Percentiles rank a stretch among this genome's conserved stretches.
Conservation (phyloP, 179 eudicot species). For the Camellia oleifera region DNA sequence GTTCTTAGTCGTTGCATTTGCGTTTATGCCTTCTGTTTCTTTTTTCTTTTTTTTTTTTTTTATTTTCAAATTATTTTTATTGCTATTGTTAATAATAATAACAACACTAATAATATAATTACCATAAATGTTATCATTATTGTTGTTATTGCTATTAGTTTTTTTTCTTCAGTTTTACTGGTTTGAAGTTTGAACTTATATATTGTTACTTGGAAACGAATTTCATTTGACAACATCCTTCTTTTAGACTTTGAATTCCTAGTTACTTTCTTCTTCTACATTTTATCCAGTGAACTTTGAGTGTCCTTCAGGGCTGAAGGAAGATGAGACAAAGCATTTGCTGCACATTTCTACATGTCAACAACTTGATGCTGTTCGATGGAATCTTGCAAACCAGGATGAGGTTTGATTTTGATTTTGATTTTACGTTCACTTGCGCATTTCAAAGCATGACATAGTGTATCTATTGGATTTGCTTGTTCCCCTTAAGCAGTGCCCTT, state of each 20-base stretch:
- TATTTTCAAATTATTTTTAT: neutral
- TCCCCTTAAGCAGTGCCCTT: neutral
- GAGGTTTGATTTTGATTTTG: constrained; percentile 49
- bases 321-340: constrained; percentile 73
- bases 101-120: too few relatives aligned
- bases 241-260: neutral
- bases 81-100: neutral
- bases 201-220: neutral
- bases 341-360: constrained; percentile 54
- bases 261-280: neutral
- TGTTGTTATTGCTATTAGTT: neutral
- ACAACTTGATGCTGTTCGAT: constrained; percentile 65
- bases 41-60: neutral
- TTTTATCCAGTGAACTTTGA: constrained; percentile 20
- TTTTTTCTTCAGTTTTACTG: neutral
- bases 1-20: neutral
- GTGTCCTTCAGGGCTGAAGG: constrained; percentile 34
- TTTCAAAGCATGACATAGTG: constrained; percentile 2
- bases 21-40: neutral
- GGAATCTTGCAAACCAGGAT: constrained; percentile 87
- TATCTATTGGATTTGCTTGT: neutral
- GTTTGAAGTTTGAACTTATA: neutral
- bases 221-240: neutral
- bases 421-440: constrained; percentile 10
- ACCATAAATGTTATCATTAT: neutral